phyloP scores from a whole-genome alignment of 1,139 yeast genomes.

The Pichia cactophila region DNA sequence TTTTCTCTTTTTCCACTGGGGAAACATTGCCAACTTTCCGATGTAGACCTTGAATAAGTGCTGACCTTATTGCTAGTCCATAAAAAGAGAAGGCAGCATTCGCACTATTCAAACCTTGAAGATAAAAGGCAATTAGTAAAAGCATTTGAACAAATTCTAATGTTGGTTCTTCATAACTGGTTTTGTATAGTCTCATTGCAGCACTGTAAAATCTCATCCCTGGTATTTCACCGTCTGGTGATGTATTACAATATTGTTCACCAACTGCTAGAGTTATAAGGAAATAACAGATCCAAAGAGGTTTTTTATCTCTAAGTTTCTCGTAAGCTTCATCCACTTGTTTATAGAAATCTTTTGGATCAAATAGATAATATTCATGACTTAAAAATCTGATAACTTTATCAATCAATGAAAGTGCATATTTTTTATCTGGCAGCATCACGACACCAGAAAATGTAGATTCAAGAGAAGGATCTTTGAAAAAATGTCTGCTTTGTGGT shows the following conservation, averaged over 20 bases:
- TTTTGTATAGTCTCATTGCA: conserved; percentile 34
- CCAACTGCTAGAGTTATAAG: conserved; percentile 26
- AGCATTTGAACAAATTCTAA: conserved; percentile 38
- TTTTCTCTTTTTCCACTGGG: conserved; percentile 29
- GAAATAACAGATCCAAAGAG: conserved; percentile 24
- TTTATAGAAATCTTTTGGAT: conserved; percentile 18
- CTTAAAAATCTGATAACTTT: conserved; percentile 32
- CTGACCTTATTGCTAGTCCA: conserved; percentile 41
- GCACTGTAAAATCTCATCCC: conserved; percentile 30
- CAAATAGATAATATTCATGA: conserved; percentile 36
- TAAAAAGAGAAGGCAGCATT: conserved; percentile 40
- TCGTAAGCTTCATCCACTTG: conserved; percentile 29
- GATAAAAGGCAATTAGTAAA: conserved; percentile 37
- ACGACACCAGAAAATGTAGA: conserved; percentile 22
- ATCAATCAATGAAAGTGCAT: conserved; percentile 29
- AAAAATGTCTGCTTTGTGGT: conserved; percentile 25
- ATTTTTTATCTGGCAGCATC: conserved; percentile 29
- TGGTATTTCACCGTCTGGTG: conserved; percentile 18
- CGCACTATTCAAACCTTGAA: conserved; percentile 40
- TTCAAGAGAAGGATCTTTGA: conserved; percentile 29
- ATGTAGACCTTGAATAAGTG: conserved; percentile 40
- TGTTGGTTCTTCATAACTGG: conserved; percentile 35
- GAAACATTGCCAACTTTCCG: conserved; percentile 28
- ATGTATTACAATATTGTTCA: conserved; percentile 29
- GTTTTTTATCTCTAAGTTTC: conserved; percentile 23